Conservation (phyloP, 306 rosid genomes). For the Mimosa bimucronata region DNA sequence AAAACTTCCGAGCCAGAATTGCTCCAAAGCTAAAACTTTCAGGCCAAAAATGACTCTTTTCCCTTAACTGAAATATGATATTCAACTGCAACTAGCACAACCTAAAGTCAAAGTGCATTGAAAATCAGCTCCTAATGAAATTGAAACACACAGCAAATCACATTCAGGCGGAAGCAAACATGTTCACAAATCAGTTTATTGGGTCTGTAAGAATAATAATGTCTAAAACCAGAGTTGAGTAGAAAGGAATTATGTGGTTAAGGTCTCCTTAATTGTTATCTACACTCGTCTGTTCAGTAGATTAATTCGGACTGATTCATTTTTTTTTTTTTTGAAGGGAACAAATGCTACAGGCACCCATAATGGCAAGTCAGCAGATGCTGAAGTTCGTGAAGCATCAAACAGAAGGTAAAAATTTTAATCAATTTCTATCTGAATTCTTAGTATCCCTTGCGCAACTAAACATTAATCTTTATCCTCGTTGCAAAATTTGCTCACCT, state of each 20-base stretch:
- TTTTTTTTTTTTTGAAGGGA: conserved; percentile 39
- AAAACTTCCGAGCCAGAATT: too few relatives aligned
- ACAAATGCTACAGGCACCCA: conserved; percentile 34
- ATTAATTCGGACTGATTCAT: conserved; percentile 31
- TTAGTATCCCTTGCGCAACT: not conserved
- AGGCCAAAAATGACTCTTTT: too few relatives aligned
- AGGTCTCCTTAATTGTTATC: conserved; percentile 9
- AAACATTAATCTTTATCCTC: conserved; percentile 2
- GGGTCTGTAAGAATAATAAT: not conserved
- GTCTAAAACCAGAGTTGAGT: conserved; percentile 4
- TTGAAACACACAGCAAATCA: conserved; percentile 7
- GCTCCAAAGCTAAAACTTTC: too few relatives aligned
- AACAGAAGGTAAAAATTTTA: conserved; percentile 53
- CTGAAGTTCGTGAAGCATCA: conserved; percentile 36
- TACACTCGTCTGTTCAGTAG: not conserved
- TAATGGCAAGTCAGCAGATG: conserved; percentile 36
- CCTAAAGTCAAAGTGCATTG: conserved; percentile 6
- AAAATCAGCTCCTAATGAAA: conserved; percentile 16
- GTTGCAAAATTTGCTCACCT: not conserved
- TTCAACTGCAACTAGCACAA: not conserved
- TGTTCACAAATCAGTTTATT: not conserved
- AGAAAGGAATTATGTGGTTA: conserved; percentile 13
- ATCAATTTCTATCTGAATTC: conserved; percentile 27
- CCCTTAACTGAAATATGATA: too few relatives aligned
- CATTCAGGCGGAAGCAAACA: not conserved